Base-by-base conservation (phyloP, 2,329 filamentous ascomycete genomes). In the Lasiodiplodia sp. region DNA sequence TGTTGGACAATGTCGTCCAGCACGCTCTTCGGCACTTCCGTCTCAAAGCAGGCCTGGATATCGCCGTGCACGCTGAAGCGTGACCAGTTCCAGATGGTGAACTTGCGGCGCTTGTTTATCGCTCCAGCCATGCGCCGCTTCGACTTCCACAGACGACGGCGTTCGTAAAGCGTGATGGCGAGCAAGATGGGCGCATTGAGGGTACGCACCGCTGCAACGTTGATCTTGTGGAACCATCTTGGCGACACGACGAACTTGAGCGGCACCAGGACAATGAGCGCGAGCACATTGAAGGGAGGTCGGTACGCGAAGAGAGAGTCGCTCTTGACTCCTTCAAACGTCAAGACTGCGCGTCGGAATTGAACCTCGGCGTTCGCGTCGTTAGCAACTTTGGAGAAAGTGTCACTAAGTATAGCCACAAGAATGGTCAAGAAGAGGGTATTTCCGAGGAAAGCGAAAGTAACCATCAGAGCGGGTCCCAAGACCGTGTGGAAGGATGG, bases 141-240 rank as follows among this genome's bases (percentile, higher is more conserved):
- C 37, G 80, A 79, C 87, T 81, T 82, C 91, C 91, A 93, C 18
- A 94, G 85, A 11, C 88, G 83, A 6, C 87, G 86, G 63, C 93
- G 88, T 79, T 96, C 93, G 70, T 90, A 86, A 23, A 90, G 80
- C 21, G 90, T 88, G 70, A 96, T 91, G 69, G 91, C 73, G 4
- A 95, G 84, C 1, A 96, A 84, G 5, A 94, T 82, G 0, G 93
- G 93, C 2, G 92, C 84, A 78, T 96, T 96, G 74, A 94, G 85
- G 10, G 89, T 81, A 47, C 92, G 89, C 25, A 96, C 90, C 11
- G 88, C 87, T 69, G 89, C 88, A 68, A 96, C 92, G 76, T 96
- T 94, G 74, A 95, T 91, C 80, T 95, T 96, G 83, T 96, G 93
- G 76, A 96, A 96, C 92, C 92, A 95, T 55, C 93, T 89, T 0